Evolutionary conservation across 371 early-diverging fungal species (phyloP).

Genomic region (Zancudomyces culisetae): DNA sequence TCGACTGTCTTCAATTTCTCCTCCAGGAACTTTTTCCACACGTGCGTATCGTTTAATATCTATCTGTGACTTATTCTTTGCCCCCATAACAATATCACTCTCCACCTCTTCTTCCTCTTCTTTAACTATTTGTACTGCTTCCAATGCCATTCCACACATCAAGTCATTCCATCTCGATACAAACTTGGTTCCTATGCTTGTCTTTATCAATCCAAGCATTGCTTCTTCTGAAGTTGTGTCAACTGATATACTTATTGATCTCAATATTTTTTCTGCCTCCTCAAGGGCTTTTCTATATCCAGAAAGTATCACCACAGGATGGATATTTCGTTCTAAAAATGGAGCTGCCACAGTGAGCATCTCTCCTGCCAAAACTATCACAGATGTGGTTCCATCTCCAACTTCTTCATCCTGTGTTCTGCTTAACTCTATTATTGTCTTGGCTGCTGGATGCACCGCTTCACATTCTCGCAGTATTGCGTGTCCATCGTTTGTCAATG

Average conservation of each 20-base stretch:
- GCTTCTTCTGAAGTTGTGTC: slow-evolving; percentile 65
- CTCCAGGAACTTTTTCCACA: slow-evolving; percentile 98
- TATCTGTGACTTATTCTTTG: slow-evolving; percentile 31
- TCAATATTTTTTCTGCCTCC: slow-evolving; percentile 67
- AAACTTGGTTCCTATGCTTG: slow-evolving; percentile 94
- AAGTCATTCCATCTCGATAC: slow-evolving; percentile 87
- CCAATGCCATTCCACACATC: slow-evolving; percentile 93
- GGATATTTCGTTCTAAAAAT: slow-evolving; percentile 89
- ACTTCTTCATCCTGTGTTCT: slow-evolving; percentile 99
- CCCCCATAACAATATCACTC: slow-evolving; percentile 1
- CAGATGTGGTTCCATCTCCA: slow-evolving; percentile 99
- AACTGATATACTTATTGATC: slow-evolving; percentile 65
- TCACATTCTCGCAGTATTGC: slow-evolving; percentile 98
- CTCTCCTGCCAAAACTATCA: slow-evolving; percentile 96
- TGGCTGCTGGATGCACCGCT: slow-evolving; percentile 99
- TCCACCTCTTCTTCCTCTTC: neutral
- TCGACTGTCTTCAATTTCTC: slow-evolving; percentile 85
- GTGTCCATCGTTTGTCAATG: slow-evolving; percentile 99
- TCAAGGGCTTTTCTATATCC: slow-evolving; percentile 86
- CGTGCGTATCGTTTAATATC: slow-evolving; percentile 97
- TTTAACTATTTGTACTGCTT: slow-evolving; percentile 82
- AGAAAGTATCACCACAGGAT: slow-evolving; percentile 94
- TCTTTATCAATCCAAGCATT: slow-evolving; percentile 77
- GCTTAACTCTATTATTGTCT: slow-evolving; percentile 97
- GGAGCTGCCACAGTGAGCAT: slow-evolving; percentile 79